Evolutionary conservation across 306 rosid species (phyloP).

Genomic region (Mimosa pudica): DNA sequence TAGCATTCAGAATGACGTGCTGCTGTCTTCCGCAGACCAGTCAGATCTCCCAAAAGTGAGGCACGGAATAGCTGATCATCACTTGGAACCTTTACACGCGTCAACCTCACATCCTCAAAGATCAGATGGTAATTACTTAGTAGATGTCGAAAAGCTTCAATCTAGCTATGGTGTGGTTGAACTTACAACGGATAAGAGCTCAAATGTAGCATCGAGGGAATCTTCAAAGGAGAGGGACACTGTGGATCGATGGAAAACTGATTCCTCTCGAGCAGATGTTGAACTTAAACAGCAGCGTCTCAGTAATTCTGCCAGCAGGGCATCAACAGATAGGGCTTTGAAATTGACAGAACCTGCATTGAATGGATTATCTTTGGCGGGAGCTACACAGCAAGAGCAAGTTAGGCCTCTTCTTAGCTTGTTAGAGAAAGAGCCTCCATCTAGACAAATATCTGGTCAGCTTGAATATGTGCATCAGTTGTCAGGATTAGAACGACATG

Average conservation of each 20-base stretch:
- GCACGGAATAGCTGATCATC: constrained; percentile 73
- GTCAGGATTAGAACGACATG: constrained; percentile 93
- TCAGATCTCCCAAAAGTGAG: constrained; percentile 62
- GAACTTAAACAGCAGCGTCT: constrained; percentile 71
- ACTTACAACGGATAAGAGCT: constrained; percentile 54
- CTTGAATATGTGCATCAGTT: constrained; percentile 90
- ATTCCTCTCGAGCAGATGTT: constrained; percentile 64
- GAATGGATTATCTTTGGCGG: constrained; percentile 62
- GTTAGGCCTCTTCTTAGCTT: constrained; percentile 98
- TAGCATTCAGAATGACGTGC: constrained; percentile 64
- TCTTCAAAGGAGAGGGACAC: constrained; percentile 66
- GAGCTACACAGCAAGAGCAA: constrained; percentile 72
- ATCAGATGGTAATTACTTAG: constrained; percentile 64
- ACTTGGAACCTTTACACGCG: constrained; percentile 74
- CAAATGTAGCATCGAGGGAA: constrained; percentile 56
- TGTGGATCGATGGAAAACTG: constrained; percentile 67
- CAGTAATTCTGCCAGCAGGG: constrained; percentile 56
- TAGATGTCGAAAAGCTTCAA: constrained; percentile 72
- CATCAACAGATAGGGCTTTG: constrained; percentile 73
- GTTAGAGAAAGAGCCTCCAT: constrained; percentile 95
- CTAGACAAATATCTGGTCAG: constrained; percentile 94
- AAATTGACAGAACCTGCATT: constrained; percentile 69
- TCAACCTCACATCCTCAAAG: constrained; percentile 82
- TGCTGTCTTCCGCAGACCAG: constrained; percentile 60
- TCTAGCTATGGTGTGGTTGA: constrained; percentile 60